Percentiles rank a stretch among this genome's conserved stretches.
These are phyloP conservation scores for Irineochytrium annulatum DNA, from an alignment of 192 early-diverging fungal genomes.

Conservation along the genomic window DNA sequence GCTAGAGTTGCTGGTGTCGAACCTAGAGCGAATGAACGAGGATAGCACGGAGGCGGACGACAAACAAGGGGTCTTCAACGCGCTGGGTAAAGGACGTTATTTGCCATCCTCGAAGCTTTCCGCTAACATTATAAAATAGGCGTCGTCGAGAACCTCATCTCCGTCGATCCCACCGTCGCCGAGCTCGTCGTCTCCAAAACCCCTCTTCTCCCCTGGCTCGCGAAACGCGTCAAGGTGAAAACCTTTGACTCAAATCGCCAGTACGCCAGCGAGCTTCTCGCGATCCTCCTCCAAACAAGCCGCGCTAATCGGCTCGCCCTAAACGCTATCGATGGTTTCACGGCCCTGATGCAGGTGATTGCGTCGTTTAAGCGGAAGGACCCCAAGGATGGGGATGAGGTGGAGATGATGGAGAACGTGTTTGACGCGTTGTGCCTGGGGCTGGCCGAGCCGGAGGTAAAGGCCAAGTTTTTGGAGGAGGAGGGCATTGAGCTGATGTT, in stretches of 20 bases:
- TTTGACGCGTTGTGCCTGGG: constrained; percentile 76
- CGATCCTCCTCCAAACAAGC: constrained; percentile 76
- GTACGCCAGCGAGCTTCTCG: constrained; percentile 80
- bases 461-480: constrained; percentile 67
- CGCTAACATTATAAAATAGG: constrained; percentile 26
- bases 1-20: constrained; percentile 74
- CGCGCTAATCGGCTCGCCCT: constrained; percentile 27
- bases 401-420: constrained; percentile 89
- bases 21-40: constrained; percentile 75
- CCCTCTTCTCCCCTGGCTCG: constrained; percentile 69
- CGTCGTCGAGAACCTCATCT: constrained; percentile 81
- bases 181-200: constrained; percentile 63
- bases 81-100: constrained; percentile 45
- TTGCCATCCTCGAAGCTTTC: too few species aligned
- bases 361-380: constrained; percentile 62
- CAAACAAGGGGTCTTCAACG: constrained; percentile 80
- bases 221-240: constrained; percentile 58
- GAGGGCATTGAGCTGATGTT: constrained; percentile 93
- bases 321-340: constrained; percentile 52
- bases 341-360: constrained; percentile 66
- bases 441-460: constrained; percentile 65
- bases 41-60: constrained; percentile 61
- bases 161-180: constrained; percentile 64
- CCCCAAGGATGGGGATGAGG: constrained; percentile 78
- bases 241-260: constrained; percentile 78